phyloP scores from a whole-genome alignment of 495 filamentous ascomycete species.

The Evernia prunastri region DNA sequence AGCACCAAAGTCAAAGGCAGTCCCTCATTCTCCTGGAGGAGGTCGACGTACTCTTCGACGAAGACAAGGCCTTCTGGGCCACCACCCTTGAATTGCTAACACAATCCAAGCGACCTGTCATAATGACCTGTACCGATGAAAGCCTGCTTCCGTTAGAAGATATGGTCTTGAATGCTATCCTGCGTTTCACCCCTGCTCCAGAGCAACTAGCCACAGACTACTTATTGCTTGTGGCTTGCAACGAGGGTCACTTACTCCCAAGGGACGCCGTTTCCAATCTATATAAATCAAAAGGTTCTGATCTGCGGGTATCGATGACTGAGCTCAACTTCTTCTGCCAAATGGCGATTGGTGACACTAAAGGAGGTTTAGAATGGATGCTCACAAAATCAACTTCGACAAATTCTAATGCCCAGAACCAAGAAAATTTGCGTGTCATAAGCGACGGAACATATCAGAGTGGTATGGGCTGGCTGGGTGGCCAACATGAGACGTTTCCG shows the following conservation, averaged over 20 bases:
- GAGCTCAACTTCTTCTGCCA: constrained; percentile 97
- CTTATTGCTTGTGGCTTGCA: constrained; percentile 73
- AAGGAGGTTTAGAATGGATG: constrained; percentile 87
- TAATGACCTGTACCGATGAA: constrained; percentile 95
- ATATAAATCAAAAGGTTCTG: constrained; percentile 57
- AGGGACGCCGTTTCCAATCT: constrained; percentile 61
- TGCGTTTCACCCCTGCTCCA: constrained; percentile 69
- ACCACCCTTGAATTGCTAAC: constrained; percentile 69
- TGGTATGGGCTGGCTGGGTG: constrained; percentile 71
- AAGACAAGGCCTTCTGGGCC: constrained; percentile 91
- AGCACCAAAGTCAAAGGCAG: constrained; percentile 64
- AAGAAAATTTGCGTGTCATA: constrained; percentile 65
- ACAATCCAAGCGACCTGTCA: constrained; percentile 81
- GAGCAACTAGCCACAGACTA: constrained; percentile 68
- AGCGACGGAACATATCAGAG: constrained; percentile 71
- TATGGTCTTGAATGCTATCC: constrained; percentile 72
- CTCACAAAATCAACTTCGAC: constrained; percentile 67
- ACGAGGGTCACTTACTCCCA: constrained; percentile 78
- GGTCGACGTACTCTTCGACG: constrained; percentile 86
- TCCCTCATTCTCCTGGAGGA: constrained; percentile 94
- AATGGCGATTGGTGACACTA: constrained; percentile 83
- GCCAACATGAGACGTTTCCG: constrained; percentile 39
- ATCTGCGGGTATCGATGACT: constrained; percentile 75
- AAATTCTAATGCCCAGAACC: constrained; percentile 57
- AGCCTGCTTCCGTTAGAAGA: constrained; percentile 60